A percentile compares a stretch with the other conserved stretches of the same genome.
phyloP scores from a whole-genome alignment of 2,329 filamentous ascomycete genomes.

The Microsporum audouinii region DNA sequence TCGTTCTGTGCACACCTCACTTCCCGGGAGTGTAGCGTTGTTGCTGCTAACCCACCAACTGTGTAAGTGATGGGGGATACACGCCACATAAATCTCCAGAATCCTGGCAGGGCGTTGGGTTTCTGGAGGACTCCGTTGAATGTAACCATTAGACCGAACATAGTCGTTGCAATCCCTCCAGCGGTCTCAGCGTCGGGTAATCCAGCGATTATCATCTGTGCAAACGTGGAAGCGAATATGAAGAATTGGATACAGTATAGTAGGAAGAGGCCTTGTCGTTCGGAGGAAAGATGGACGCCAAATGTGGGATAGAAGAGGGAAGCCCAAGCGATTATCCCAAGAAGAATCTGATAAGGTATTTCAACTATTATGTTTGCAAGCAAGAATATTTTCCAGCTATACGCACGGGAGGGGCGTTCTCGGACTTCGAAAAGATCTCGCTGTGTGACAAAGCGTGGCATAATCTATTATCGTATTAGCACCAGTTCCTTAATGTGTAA shows the following conservation, averaged over 20 bases:
- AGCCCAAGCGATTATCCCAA: conserved; percentile 65
- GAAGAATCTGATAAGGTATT: conserved; percentile 67
- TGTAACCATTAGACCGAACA: conserved; percentile 61
- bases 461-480: conserved; percentile 28
- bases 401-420: conserved; percentile 72
- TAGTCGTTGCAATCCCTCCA: conserved; percentile 62
- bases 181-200: conserved; percentile 64
- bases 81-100: conserved; percentile 80
- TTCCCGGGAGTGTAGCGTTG: conserved; percentile 54
- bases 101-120: conserved; percentile 52
- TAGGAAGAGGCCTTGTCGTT: conserved; percentile 70
- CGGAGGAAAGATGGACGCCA: conserved; percentile 47
- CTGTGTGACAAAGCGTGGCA: conserved; percentile 77
- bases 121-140: conserved; percentile 62
- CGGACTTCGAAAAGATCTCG: conserved; percentile 73
- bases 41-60: conserved; percentile 58
- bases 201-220: conserved; percentile 63
- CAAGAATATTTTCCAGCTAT: conserved; percentile 78
- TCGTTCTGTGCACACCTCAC: conserved; percentile 62
- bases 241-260: conserved; percentile 64
- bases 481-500: conserved; percentile 32
- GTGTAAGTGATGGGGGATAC: conserved; percentile 75
- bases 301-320: conserved; percentile 75
- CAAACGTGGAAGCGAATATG: conserved; percentile 71
- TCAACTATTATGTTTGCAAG: conserved; percentile 73